These are phyloP conservation scores for Tubosaeta sp. DNA, from an alignment of 768 basidiomycete genomes.

Conservation along the genomic window DNA sequence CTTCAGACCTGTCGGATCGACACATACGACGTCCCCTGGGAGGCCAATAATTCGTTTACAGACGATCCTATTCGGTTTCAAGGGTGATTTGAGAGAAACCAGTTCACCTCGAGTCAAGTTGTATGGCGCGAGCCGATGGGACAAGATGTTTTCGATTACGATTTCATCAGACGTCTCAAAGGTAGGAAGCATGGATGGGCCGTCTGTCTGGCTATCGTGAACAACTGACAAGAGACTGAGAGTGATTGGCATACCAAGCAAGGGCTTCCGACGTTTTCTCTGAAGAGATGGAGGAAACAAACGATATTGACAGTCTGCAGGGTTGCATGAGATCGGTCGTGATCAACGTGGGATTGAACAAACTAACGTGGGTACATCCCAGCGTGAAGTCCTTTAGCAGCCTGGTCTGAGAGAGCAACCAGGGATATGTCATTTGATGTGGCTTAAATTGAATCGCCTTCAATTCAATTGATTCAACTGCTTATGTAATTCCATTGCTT, in stretches of 20 bases:
- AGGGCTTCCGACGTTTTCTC: constrained; percentile 54
- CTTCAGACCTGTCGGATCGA: constrained; percentile 72
- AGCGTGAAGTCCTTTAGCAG: constrained; percentile 16
- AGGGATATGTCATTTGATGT: constrained; percentile 10
- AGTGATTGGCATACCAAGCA: constrained; percentile 40
- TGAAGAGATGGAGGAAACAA: constrained; percentile 59
- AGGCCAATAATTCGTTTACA: constrained; percentile 91
- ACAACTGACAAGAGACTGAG: background rate
- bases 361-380: constrained; percentile 28
- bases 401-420: constrained; percentile 7
- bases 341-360: background rate
- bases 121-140: constrained; percentile 46
- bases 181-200: constrained; percentile 82
- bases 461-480: background rate
- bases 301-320: constrained; percentile 52
- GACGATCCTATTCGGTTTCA: constrained; percentile 59
- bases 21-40: constrained; percentile 83
- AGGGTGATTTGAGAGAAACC: constrained; percentile 65
- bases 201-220: constrained; percentile 46
- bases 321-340: constrained; percentile 1
- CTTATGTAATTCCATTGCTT: background rate
- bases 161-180: constrained; percentile 55
- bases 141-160: constrained; percentile 59
- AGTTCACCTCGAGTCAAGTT: constrained; percentile 71
- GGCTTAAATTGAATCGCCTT: too few species aligned